Base-by-base conservation (phyloP, 2,329 filamentous ascomycete species). In the Xylariaceae sp. region DNA sequence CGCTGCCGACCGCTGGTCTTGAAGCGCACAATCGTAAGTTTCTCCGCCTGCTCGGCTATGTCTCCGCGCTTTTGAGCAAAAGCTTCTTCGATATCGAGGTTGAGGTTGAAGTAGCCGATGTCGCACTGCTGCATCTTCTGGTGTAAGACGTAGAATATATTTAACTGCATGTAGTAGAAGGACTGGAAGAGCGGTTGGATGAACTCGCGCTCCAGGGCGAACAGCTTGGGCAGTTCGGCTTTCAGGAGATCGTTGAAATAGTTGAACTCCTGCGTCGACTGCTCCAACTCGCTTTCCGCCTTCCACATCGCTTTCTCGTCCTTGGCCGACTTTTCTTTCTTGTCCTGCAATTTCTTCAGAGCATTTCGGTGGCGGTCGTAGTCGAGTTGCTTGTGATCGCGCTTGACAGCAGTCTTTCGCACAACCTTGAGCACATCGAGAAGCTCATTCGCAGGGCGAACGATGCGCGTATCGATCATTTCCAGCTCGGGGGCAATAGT, bases 161-260 rank as follows among this genome's bases (percentile, higher is more conserved):
- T 99, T 66, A 99, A 84, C 76, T 99, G 94, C 94, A 99, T 99
- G 80, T 97, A 99, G 78, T 99, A 99, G 78, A 99, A 99, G 8
- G 90, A 96, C 74, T 97, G 94, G 81, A 99, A 99, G 6, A 99
- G 84, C 2, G 94, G 94, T 67, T 90, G 88, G 74, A 99, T 99
- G 74, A 99, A 97, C 74, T 97, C 89, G 64, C 88, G 85, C 75
- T 99, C 94, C 15, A 99, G 84, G 6, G 79, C 75, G 75, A 99
- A 99, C 9, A 99, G 83, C 74, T 92, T 91, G 34, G 94, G 94
- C 64, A 99, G 80, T 76, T 99, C 94, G 15, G 95, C 90, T 78
- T 99, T 99, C 62, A 99, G 83, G 55, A 99, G 80, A 70, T 97
- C 91, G 77, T 99, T 99, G 81, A 94, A 97, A 78, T 96, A 95